Evolutionary conservation across 441 rosid genomes (phyloP), one percentile per base, ranked within the genome.

Genomic region (Francoa sonchifolia): DNA sequence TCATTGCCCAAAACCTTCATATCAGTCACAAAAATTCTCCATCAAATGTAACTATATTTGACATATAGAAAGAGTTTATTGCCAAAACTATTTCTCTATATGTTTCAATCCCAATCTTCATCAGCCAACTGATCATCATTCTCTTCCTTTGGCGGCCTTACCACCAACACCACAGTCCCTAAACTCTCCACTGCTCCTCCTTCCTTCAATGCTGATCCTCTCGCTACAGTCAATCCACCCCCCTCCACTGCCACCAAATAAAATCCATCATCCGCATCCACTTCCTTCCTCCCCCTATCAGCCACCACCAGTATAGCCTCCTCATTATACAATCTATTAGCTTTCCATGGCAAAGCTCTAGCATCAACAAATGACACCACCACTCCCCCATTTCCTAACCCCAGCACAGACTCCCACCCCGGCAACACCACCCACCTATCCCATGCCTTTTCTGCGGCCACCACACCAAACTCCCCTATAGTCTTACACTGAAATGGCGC

Each of bases 401-500:
- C 58, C 1, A 28, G 49, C 7, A 81, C 19, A 0, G 76, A 76
- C 13, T 49, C 63, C 95, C 97, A 89, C 8, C 72, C 44, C 0
- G 95, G 97, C 46, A 89, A 51, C 15, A 77, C 95, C 50, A 75
- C 85, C 97, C 97, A 88, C 54, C 83, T 79, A 19, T 41, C 50
- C 97, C 97, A 88, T 8, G 63, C 88, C 52, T 73, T 79, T 53
- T 84, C 95, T 0, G 88, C 73, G 46, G 42, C 82, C 59, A 89
- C 88, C 5, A 81, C 66, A 4, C 85, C 74, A 35, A 89, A 89
- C 18, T 73, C 86, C 14, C 94, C 97, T 33, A 59, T 50, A 1
- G 62, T 55, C 27, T 39, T 66, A 17, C 67, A 59, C 38, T 63
- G 66, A 61, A 60, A 65, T 1, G 95, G 95, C 6, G 92, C 95